Conservation (phyloP, 1,284 basidiomycete genomes). For the Blastosporella zonata region DNA sequence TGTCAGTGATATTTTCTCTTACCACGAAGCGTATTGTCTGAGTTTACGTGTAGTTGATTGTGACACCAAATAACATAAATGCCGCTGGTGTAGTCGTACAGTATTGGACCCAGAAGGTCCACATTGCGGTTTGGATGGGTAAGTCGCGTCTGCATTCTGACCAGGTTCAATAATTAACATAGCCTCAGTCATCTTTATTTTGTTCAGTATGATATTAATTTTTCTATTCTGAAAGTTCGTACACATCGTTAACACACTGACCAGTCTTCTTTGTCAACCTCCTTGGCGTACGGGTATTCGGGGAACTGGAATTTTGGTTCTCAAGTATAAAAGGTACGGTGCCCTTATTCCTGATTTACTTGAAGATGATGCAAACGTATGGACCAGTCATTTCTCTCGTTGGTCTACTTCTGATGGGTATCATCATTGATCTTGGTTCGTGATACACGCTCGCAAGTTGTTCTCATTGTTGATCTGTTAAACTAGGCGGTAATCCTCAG, state of each 20-base stretch:
- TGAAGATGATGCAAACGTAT: neutral
- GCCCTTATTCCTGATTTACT: neutral
- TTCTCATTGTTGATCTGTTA: neutral
- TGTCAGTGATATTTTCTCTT: conserved; percentile 23
- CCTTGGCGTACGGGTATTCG: conserved; percentile 49
- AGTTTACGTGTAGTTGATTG: conserved; percentile 37
- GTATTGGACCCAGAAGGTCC: conserved; percentile 57
- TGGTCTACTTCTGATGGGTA: conserved; percentile 59
- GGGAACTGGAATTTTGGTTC: conserved; percentile 62
- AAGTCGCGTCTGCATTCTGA: conserved; percentile 20
- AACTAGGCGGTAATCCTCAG: conserved; percentile 56
- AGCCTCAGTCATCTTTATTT: conserved; percentile 50
- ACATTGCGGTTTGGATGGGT: conserved; percentile 60
- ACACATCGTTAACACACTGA: conserved; percentile 5
- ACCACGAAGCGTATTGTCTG: neutral
- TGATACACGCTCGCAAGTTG: neutral
- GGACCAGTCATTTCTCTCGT: conserved; percentile 50
- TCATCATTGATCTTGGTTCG: conserved; percentile 49
- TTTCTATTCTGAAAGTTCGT: neutral
- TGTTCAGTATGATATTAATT: conserved; percentile 40
- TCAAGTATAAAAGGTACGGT: conserved; percentile 45
- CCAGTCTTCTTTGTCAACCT: conserved; percentile 55
- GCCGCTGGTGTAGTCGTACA: conserved; percentile 61
- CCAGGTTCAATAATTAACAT: conserved; percentile 1
- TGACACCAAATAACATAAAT: conserved; percentile 52